Conservation (phyloP, 1,139 yeast species). For the Candida sanyaensis region DNA sequence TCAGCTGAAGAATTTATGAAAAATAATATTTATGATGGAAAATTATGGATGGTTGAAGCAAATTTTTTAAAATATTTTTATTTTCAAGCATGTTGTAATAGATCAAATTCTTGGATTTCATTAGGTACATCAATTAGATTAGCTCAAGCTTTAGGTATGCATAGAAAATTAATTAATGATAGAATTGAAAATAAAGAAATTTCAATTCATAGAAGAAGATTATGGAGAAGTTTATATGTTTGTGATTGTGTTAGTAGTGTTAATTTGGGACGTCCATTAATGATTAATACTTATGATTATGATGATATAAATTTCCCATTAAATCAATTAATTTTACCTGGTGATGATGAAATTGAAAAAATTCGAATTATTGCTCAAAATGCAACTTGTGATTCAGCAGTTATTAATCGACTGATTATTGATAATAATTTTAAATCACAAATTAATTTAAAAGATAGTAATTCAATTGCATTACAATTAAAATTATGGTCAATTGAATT, state of each 20-base stretch:
- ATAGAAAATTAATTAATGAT: constrained; percentile 50
- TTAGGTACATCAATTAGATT: constrained; percentile 49
- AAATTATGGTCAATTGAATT: constrained; percentile 38
- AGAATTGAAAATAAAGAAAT: constrained; percentile 38
- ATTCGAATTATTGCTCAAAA: constrained; percentile 13
- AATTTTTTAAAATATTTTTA: constrained; percentile 36
- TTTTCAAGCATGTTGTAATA: constrained; percentile 36
- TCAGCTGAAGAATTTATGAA: constrained; percentile 30
- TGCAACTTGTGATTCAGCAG: constrained; percentile 14
- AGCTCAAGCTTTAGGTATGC: constrained; percentile 67
- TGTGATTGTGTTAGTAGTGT: constrained; percentile 42
- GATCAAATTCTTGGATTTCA: constrained; percentile 42
- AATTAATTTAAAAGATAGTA: constrained; percentile 33
- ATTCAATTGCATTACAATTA: constrained; percentile 37
- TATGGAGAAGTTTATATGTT: constrained; percentile 43
- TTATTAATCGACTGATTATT: constrained; percentile 35
- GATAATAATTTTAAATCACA: constrained; percentile 29
- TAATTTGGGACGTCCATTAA: constrained; percentile 42
- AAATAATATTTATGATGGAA: constrained; percentile 35
- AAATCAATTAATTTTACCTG: constrained; percentile 1
- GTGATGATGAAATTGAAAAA: constrained; percentile 10
- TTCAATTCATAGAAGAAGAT: constrained; percentile 26
- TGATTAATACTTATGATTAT: constrained; percentile 41
- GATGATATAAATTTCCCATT: constrained; percentile 26
- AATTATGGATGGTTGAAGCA: constrained; percentile 43